Evolutionary conservation across 2,329 filamentous ascomycete genomes (phyloP), one percentile per base, ranked within the genome.

Genomic region (Blastomyces gilchristii): DNA sequence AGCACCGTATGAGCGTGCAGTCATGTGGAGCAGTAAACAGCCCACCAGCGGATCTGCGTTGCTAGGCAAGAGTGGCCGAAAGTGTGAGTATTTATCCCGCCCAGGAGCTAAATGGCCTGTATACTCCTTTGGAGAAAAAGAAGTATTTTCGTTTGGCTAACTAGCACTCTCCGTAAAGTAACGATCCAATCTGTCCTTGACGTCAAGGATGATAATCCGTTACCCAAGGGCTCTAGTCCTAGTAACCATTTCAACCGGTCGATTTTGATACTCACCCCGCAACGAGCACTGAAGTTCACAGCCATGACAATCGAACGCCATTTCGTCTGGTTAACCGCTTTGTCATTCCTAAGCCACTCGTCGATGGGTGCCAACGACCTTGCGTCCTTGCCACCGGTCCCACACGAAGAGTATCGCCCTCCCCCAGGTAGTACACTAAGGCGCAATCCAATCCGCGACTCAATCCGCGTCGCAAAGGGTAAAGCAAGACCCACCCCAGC

Each of bases 1-100:
- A 66, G 94, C 93, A 22, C 94, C 94, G 2, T 97, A 99, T 72
- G 94, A 99, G 76, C 84, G 92, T 66, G 88, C 93, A 14, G 93
- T 99, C 65, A 90, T 99, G 75, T 99, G 94, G 94, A 97, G 93
- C 76, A 96, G 89, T 81, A 97, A 96, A 80, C 94, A 99, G 76
- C 94, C 94, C 18, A 90, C 87, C 11, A 91, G 87, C 69, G 91
- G 92, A 41, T 88, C 85, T 69, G 93, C 92, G 41, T 77, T 99
- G 75, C 83, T 97, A 81, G 94, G 94, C 68, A 99, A 97, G 80
- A 89, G 88, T 72, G 94, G 94, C 62, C 87, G 94, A 69, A 99
- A 97, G 78, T 78, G 93, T 96, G 82, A 86, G 91, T 85, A 62
- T 50, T 50, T 62, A 18, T 54, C 49, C 9, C 49, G 61, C 61